Conservation (phyloP, 257 asterid species). For the Penstemon eatonii region DNA sequence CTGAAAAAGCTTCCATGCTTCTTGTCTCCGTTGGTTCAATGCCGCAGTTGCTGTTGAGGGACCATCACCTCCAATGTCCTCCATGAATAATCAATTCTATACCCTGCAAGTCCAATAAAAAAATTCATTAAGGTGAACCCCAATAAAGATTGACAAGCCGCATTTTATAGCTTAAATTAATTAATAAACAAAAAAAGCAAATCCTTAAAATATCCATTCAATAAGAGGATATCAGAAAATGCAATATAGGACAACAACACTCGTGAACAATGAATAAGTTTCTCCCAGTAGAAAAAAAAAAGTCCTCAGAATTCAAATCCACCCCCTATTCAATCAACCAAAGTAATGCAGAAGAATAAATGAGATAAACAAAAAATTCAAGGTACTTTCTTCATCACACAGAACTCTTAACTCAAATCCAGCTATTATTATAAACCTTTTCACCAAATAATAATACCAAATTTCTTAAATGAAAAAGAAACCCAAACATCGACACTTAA, state of each 20-base stretch:
- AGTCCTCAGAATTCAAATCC: not conserved
- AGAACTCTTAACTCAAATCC: slow-evolving; percentile 6
- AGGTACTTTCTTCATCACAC: not conserved
- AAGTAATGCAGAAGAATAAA: not conserved
- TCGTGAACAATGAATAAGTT: not conserved
- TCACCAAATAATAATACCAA: not conserved
- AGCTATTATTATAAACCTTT: not conserved
- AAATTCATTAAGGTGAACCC: slow-evolving; percentile 21
- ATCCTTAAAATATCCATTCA: not conserved
- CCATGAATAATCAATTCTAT: slow-evolving; percentile 40
- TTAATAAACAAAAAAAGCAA: not conserved
- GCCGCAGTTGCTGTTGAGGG: slow-evolving; percentile 65
- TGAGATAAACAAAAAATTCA: not conserved
- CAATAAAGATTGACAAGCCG: not conserved
- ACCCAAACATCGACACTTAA: slow-evolving; percentile 6
- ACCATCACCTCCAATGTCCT: slow-evolving; percentile 54
- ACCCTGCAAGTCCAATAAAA: slow-evolving; percentile 27
- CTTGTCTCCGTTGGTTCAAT: slow-evolving; percentile 71
- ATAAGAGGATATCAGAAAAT: not conserved
- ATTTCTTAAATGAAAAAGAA: not conserved
- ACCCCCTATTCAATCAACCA: not conserved
- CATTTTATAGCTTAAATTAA: not conserved
- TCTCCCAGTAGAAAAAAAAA: not conserved
- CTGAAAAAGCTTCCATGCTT: slow-evolving; percentile 72
- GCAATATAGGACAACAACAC: not conserved